Conservation (phyloP, 2,329 filamentous ascomycete species). For the Pyrenochaeta sp. region DNA sequence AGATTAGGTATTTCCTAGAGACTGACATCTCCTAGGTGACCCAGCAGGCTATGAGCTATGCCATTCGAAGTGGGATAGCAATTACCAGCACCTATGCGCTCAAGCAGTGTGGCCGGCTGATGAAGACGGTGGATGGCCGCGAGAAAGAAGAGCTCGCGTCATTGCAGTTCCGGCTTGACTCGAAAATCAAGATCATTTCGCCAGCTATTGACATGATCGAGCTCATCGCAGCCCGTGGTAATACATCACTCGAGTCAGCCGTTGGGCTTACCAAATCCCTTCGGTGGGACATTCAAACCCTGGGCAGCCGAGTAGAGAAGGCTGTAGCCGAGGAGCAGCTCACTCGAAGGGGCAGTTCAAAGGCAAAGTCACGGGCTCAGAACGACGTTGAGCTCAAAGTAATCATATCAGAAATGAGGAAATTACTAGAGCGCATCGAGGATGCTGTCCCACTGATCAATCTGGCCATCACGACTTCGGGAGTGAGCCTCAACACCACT, state of each 20-base stretch:
- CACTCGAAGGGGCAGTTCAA: constrained; percentile 53
- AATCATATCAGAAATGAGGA: constrained; percentile 79
- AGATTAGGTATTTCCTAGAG: constrained; percentile 1
- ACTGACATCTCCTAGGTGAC: constrained; percentile 61
- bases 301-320: constrained; percentile 77
- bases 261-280: constrained; percentile 83
- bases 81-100: constrained; percentile 88
- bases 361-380: constrained; percentile 61
- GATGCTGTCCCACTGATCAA: constrained; percentile 91
- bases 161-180: constrained; percentile 78
- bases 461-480: constrained; percentile 91
- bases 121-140: constrained; percentile 76
- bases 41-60: constrained; percentile 89
- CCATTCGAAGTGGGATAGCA: constrained; percentile 83
- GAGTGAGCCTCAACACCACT: constrained; percentile 82
- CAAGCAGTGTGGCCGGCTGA: constrained; percentile 77
- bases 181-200: constrained; percentile 90
- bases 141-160: constrained; percentile 74
- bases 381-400: constrained; percentile 71
- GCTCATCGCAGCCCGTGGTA: constrained; percentile 80
- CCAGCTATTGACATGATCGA: constrained; percentile 93
- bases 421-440: constrained; percentile 80
- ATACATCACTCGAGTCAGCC: constrained; percentile 84
- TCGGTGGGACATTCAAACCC: constrained; percentile 80
- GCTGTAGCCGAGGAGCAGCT: constrained; percentile 72